phyloP scores from a whole-genome alignment of 2,329 filamentous ascomycete genomes.

The Aspergillus nomiae region DNA sequence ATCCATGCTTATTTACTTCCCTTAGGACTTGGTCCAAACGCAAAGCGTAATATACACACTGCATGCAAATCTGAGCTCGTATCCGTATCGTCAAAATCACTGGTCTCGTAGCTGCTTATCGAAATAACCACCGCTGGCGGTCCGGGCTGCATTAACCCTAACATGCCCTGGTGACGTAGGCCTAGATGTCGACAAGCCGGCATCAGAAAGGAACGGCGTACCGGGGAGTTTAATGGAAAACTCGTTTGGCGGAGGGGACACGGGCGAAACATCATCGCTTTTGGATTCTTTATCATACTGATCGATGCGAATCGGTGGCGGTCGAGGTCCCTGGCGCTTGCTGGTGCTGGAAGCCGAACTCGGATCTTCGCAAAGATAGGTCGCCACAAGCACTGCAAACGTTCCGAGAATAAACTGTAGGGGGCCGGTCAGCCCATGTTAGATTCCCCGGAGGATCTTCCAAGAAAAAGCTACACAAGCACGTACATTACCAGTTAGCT shows the following conservation, averaged over 20 bases:
- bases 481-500: constrained; percentile 71
- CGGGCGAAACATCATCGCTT: constrained; percentile 41
- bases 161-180: constrained; percentile 54
- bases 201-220: constrained; percentile 51
- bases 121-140: constrained; percentile 40
- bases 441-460: not conserved
- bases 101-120: constrained; percentile 32
- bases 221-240: constrained; percentile 49
- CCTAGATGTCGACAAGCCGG: constrained; percentile 55
- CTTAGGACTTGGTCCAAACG: constrained; percentile 7
- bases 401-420: constrained; percentile 80
- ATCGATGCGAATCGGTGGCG: constrained; percentile 59
- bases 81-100: constrained; percentile 24
- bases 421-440: not conserved
- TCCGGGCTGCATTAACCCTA: constrained; percentile 43
- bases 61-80: constrained; percentile 15
- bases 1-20: constrained; percentile 24
- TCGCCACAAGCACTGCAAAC: constrained; percentile 73
- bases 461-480: not conserved
- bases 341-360: constrained; percentile 18
- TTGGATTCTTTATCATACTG: constrained; percentile 75
- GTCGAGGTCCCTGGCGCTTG: constrained; percentile 55
- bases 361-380: constrained; percentile 78
- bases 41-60: constrained; percentile 16
- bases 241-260: constrained; percentile 41